These are phyloP conservation scores for Jacaranda mimosifolia DNA, from an alignment of 257 asterid species.

Conservation along the genomic window DNA sequence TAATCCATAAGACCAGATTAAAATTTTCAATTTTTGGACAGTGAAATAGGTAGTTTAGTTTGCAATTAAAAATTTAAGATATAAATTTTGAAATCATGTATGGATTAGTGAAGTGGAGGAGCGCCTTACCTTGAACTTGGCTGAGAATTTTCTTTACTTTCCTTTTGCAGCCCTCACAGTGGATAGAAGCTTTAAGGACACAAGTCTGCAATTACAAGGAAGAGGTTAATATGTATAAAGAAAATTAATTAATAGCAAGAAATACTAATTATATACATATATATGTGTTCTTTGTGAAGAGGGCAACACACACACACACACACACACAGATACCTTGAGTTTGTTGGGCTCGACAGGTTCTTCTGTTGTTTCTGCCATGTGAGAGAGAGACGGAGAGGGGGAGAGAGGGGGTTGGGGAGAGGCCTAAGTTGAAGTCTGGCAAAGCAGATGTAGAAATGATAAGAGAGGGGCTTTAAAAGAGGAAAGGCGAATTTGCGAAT, in stretches of 20 bases:
- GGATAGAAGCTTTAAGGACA: conserved; percentile 72
- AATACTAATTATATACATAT: too few species aligned
- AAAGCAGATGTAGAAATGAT: conserved; percentile 24
- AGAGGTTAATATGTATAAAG: background rate
- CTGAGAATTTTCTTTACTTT: conserved; percentile 68
- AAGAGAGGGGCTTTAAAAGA: conserved; percentile 22
- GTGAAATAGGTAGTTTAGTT: too few species aligned
- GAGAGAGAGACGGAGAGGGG: background rate
- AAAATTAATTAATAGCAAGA: background rate
- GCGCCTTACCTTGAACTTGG: conserved; percentile 52
- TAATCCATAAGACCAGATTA: too few species aligned
- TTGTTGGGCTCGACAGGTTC: conserved; percentile 43
- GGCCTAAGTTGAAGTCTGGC: conserved; percentile 25
- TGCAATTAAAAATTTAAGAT: too few species aligned
- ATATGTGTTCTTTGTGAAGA: background rate
- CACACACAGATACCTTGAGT: too few species aligned
- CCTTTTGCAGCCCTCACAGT: conserved; percentile 78
- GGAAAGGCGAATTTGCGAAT: conserved; percentile 7
- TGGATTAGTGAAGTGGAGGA: too few species aligned
- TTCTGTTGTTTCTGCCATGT: conserved; percentile 55
- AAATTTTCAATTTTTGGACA: too few species aligned
- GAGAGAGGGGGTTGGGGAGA: conserved; percentile 20
- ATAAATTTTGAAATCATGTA: too few species aligned
- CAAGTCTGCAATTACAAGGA: conserved; percentile 46
- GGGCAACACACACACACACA: background rate